Base-by-base conservation (phyloP, 768 basidiomycete species). In the Agrocybe pediades region DNA sequence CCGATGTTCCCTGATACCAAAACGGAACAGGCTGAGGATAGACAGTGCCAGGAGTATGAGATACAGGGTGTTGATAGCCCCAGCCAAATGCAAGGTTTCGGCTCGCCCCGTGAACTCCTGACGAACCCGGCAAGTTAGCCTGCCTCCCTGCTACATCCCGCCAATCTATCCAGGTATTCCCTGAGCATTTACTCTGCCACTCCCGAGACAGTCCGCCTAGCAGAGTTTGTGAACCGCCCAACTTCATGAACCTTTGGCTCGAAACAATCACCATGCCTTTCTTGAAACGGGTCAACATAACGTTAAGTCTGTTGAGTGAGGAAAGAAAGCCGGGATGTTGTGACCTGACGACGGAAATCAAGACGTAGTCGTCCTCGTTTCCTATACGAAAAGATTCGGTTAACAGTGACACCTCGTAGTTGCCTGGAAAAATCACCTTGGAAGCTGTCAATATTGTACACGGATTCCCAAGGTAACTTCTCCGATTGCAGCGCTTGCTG, bases 381-480 rank as follows among this genome's bases (percentile, higher is more conserved):
- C 82, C 82, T 81, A 53, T 3, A 39, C 17, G 24, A n/a, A 44
- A 46, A 1, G 6, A 40, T 15, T 43, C 55, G 33, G 15, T 47
- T 26, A 56, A 26, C 11, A 44, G 25, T 26, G 24, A 11, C 1
- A 2, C 6, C 5, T 19, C 19, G 8, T 1, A 40, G 42, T 9
- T 13, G 6, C 21, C 6, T 21, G 2, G 20, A 21, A 30, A 46
- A 25, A 64, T 7, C 19, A 78, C 80, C 81, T 71, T 81, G 81
- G 59, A 81, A 83, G 54, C 78, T 80, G 58, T 83, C 81, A 11
- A 83, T 73, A 53, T 81, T 83, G 68, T 73, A 83, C 0, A 81
- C 78, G 0, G 56, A 27, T 33, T 79, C 72, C 71, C 71, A 76
- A 3, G 72, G 73, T 23, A 76, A 63, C 7, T 67, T 54, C 36